Evolutionary conservation across 2,329 filamentous ascomycete species (phyloP), one percentile per base, ranked within the genome.

Genomic region (Phoma sp.): DNA sequence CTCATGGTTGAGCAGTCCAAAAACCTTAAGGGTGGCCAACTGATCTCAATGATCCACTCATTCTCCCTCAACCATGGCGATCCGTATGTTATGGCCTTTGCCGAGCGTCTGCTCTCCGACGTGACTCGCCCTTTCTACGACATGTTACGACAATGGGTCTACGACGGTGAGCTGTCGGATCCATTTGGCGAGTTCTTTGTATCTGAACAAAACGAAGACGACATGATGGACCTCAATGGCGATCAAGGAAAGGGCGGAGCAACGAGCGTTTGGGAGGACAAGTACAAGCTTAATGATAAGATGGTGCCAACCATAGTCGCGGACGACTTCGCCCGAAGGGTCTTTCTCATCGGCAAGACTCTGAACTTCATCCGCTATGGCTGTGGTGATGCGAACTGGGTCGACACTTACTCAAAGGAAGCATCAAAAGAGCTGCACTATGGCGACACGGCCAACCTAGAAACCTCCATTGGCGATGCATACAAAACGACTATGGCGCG

Each of bases 401-500:
- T 99, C 1, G 93, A 97, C 69, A 88, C 88, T 29, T 98, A 99
- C 76, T 96, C 93, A 25, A 96, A 96, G 71, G 89, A 88, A 44
- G 90, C 93, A 1, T 96, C 93, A 8, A 96, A 95, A 75, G 91
- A 96, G 75, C 82, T 99, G 30, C 86, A 86, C 43, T 98, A 99
- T 70, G 93, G 93, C 45, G 93, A 98, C 74, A 97, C 93, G 7
- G 91, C 91, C 0, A 96, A 89, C 1, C 83, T 99, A 0, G 93
- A 96, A 72, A 86, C 87, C 1, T 97, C 91, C 76, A 99, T 99
- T 65, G 95, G 97, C 65, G 91, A 97, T 66, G 95, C 96, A 2
- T 96, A 99, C 79, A 96, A 96, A 75, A 95, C 91, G 0, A 98
- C 96, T 5, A 99, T 99, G 93, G 91, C 91, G 52, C 89, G 93